Base-by-base conservation (phyloP, 305 asterid genomes). In the Fraxinus greggii region DNA sequence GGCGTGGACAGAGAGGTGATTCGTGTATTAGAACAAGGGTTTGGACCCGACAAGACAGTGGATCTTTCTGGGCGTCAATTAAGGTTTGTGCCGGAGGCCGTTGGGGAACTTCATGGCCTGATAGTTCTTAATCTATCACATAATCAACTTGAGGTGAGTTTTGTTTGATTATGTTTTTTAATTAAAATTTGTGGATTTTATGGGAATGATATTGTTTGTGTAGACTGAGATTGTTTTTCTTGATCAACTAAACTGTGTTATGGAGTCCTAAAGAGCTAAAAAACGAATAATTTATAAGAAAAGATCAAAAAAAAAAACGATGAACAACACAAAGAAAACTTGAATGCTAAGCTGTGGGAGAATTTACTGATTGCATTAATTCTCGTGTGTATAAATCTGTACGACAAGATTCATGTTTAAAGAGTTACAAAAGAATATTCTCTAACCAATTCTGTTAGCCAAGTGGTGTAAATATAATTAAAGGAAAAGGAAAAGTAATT, bases 61-160 rank as follows among this genome's bases (percentile, higher is more conserved):
- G 90, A 90, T 76, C 88, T 90, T 80, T 87, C 94, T 65, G 89
- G 83, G 5, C 87, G 88, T 76, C 90, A 83, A 63, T 83, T 92
- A 72, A 85, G 51, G 81, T 79, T 86, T 83, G 81, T 92, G 6
- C 96, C 94, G 0, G 88, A 90, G 72, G 85, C 87, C 67, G 80
- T 89, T 24, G 87, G 92, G 81, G 88, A 82, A 81, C 85, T 89
- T 79, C 89, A 79, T 42, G 79, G 72, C 0, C 78, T 90, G 82
- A 10, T 87, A 26, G 19, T 80, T 82, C 93, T 92, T 36, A 78
- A 90, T 88, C 84, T 92, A 63, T 92, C 96, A 77, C 82, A 82
- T 6, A 92, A 92, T 86, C 90, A 84, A 28, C 88, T 92, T 26
- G 75, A 92, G 94, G 96, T 90, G 54, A 56, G 75, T 19, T 1